These are phyloP conservation scores for Pyrenopolyporus hunteri DNA, from an alignment of 495 filamentous ascomycete genomes.

Conservation along the genomic window DNA sequence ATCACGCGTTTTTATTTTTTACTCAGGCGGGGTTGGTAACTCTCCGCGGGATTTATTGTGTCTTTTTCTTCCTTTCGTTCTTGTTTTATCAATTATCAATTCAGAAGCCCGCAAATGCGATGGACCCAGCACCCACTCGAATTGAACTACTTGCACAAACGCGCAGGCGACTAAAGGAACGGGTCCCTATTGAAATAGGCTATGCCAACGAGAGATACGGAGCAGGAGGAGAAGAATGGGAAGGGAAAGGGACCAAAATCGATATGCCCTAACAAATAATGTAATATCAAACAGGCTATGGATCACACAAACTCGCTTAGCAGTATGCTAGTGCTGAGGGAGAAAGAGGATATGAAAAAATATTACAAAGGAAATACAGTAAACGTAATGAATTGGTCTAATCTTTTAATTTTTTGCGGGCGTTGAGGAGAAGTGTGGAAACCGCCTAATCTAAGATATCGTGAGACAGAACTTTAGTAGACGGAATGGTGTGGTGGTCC, in stretches of 20 bases:
- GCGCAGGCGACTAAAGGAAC: conserved; percentile 8
- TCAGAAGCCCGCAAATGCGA: conserved; percentile 8
- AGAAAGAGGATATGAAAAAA: conserved; percentile 7
- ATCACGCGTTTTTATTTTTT: conserved; percentile 33
- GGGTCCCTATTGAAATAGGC: no score
- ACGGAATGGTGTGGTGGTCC: no score
- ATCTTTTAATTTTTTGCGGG: not conserved
- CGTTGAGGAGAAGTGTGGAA: conserved; percentile 11
- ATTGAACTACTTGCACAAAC: conserved; percentile 12
- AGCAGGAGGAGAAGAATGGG: not conserved
- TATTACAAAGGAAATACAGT: no score
- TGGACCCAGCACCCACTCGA: conserved; percentile 6
- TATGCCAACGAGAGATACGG: not conserved
- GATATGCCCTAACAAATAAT: conserved; percentile 23
- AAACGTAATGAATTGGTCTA: not conserved
- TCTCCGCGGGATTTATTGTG: conserved; percentile 31
- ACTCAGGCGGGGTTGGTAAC: conserved; percentile 28
- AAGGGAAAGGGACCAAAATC: not conserved
- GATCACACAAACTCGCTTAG: conserved; percentile 23
- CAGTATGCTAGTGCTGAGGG: not conserved
- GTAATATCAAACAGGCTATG: no score
- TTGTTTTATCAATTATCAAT: not conserved
- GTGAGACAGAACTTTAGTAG: conserved; percentile 20
- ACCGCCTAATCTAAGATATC: no score
- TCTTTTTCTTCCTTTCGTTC: not conserved